Base-by-base conservation (phyloP, 2,329 filamentous ascomycete genomes). In the Colletotrichum camelliae region DNA sequence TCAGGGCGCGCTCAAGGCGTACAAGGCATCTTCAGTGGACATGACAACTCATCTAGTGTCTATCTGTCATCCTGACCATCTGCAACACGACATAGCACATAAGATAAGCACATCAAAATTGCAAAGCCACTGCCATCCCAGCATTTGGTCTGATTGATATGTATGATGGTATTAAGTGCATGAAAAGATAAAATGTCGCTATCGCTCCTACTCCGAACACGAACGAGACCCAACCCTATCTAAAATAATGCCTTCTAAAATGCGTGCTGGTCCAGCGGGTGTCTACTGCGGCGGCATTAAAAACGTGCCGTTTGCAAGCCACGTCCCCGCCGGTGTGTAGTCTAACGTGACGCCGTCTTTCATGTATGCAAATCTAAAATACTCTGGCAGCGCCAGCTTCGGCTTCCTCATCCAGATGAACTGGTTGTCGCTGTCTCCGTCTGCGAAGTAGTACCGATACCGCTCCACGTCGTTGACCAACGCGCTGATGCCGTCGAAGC, bases 381-480 rank as follows among this genome's bases (percentile, higher is more conserved):
- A 75, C 57, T 75, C 73, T 39, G 73, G 73, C 12, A 68, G 55
- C n/a, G 39, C 73, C 73, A 64, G 57, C 33, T 64, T 27, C 6
- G 73, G 68, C 73, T 68, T 68, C 13, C 73, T 35, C 43, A 48
- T 43, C 73, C 73, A 75, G 31, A 76, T 55, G n/a, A 74, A 76
- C 3, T 43, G 10, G 67, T 73, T 35, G n/a, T 52, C 58, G 21
- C 43, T 68, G 31, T 66, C 62, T 2, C 86, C 88, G 64, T 92
- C 89, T 60, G 89, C 89, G 75, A 94, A 93, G 83, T 93, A 96
- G 13, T 90, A 90, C n/a, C 93, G 87, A 82, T 93, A 96, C 24
- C 94, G 88, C 84, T 97, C 95, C 1, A 97, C 95, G 79, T 97
- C 95, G 81, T 97, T 97, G 77, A 97, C 94, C 0, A 97, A 86